Evolutionary conservation across 208 protist genomes (phyloP).

Genomic region (Naegleria fowleri): DNA sequence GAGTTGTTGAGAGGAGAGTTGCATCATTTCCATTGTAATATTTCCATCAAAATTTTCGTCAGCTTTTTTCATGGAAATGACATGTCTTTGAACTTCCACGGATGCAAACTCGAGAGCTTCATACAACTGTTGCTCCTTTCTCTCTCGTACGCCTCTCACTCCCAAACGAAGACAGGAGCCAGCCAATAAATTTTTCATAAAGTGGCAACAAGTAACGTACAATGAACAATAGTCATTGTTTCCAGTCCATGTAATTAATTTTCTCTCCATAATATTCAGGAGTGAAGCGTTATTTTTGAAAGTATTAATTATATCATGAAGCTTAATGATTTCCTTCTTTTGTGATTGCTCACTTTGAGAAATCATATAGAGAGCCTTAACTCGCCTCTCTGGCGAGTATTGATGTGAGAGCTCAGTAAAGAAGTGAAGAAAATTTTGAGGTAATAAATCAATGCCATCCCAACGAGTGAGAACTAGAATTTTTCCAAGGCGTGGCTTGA

Average conservation of each 20-base stretch:
- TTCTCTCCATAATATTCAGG: not conserved
- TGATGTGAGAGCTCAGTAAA: not conserved
- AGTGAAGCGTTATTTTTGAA: not conserved
- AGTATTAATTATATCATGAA: not conserved
- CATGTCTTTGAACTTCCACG: not conserved
- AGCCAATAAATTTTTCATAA: not conserved
- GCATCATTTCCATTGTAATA: not conserved
- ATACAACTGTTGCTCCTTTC: not conserved
- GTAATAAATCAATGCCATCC: not conserved
- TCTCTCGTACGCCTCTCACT: not conserved
- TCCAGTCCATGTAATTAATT: not conserved
- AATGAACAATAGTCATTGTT: not conserved
- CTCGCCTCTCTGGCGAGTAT: not conserved
- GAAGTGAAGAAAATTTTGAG: not conserved
- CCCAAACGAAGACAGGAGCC: not conserved
- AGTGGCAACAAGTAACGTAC: not conserved
- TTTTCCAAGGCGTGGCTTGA: not conserved
- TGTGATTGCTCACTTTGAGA: not conserved
- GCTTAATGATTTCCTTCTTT: not conserved
- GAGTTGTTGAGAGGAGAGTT: not conserved
- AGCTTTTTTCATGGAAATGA: not conserved
- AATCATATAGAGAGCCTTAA: not conserved
- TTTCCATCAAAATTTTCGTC: not conserved
- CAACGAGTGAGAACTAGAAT: not conserved
- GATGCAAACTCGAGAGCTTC: not conserved